phyloP scores from a whole-genome alignment of 345 rosid genomes.

The Bruguiera parviflora region DNA sequence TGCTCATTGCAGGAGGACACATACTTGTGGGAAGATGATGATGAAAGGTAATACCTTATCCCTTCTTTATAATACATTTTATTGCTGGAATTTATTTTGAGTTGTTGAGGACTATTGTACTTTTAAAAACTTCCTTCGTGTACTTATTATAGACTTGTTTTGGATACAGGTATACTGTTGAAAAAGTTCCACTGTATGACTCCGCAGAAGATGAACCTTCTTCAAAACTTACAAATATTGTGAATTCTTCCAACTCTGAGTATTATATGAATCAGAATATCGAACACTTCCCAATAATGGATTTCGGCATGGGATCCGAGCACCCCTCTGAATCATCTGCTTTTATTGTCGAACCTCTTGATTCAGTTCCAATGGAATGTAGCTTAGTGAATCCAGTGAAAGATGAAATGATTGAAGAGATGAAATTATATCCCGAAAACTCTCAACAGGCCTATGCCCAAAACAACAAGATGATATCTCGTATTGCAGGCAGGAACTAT shows the following conservation, averaged over 20 bases:
- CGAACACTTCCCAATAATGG: constrained; percentile 22
- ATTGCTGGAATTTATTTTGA: not conserved
- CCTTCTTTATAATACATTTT: not conserved
- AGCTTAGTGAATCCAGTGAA: constrained; percentile 38
- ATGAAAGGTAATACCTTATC: constrained; percentile 51
- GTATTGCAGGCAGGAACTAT: constrained; percentile 41
- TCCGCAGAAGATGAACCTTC: constrained; percentile 93
- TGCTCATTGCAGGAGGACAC: constrained; percentile 71
- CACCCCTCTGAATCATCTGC: constrained; percentile 39
- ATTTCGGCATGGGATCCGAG: constrained; percentile 27
- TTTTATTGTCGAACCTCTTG: constrained; percentile 35
- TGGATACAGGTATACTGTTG: constrained; percentile 73
- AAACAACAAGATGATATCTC: constrained; percentile 56
- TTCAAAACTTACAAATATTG: constrained; percentile 46
- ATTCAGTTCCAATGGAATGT: constrained; percentile 41
- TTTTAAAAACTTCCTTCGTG: too few species aligned
- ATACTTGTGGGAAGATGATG: constrained; percentile 93
- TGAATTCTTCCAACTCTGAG: constrained; percentile 23
- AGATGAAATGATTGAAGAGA: constrained; percentile 43
- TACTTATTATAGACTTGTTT: not conserved
- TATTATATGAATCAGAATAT: constrained; percentile 27
- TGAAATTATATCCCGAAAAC: constrained; percentile 37
- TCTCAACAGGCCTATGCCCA: constrained; percentile 42
- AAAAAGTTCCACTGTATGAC: constrained; percentile 85
- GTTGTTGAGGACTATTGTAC: too few species aligned